Conservation (phyloP, 139 green algal species). For the Zygnema circumcarinatum region DNA sequence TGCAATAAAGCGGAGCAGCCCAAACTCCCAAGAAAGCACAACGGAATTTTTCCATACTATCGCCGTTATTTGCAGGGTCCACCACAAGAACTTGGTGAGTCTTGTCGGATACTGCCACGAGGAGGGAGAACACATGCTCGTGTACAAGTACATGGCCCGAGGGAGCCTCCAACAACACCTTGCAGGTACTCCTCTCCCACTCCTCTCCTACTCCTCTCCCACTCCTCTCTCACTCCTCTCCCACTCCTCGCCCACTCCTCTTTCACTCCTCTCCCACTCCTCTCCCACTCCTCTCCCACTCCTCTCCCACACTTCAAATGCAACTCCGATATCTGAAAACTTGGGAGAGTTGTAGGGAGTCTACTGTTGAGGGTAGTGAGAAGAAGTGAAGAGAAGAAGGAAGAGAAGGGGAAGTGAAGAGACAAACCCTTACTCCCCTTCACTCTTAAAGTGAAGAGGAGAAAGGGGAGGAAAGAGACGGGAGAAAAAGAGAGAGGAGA, state of each 20-base stretch:
- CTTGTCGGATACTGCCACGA: conserved; percentile 45
- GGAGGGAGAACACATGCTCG: conserved; percentile 32
- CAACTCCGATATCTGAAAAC: too few species aligned
- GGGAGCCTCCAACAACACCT: conserved; percentile 15
- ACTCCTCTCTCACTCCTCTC: background rate
- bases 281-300: background rate
- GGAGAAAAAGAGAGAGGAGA: too few species aligned
- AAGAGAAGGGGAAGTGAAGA: too few species aligned
- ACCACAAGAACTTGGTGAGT: conserved; percentile 32
- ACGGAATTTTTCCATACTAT: conserved; percentile 5
- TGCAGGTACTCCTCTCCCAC: background rate
- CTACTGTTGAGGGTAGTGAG: too few species aligned
- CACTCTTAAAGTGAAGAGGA: too few species aligned
- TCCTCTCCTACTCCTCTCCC: background rate
- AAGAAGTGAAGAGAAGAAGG: too few species aligned
- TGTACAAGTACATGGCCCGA: conserved; percentile 36
- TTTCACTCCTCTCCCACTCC: background rate
- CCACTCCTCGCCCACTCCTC: background rate
- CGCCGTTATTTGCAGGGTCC: background rate
- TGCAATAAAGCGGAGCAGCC: background rate
- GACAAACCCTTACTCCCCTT: too few species aligned
- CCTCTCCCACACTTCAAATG: too few species aligned
- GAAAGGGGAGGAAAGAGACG: too few species aligned
- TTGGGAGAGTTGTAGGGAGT: too few species aligned
- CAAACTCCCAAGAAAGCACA: background rate